phyloP scores from a whole-genome alignment of 2,329 filamentous ascomycete species.

The Annulohypoxylon truncatum region DNA sequence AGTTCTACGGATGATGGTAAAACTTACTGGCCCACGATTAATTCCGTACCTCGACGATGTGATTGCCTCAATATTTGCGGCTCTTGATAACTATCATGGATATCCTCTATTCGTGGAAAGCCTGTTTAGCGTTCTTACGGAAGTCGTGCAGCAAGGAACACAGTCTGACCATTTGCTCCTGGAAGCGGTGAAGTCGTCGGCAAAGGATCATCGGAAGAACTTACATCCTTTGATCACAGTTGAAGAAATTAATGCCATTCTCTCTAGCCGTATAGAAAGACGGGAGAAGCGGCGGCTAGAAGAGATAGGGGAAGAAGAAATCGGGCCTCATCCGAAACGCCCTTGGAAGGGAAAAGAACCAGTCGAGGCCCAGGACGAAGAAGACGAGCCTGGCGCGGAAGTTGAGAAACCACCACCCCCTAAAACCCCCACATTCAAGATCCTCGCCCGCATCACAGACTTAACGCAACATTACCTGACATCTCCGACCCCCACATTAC shows the following conservation, averaged over 20 bases:
- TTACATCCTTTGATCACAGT: conserved; percentile 52
- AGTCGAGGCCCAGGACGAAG: conserved; percentile 50
- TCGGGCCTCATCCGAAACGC: conserved; percentile 50
- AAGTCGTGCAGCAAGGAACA: conserved; percentile 84
- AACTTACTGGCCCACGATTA: conserved; percentile 81
- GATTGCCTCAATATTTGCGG: conserved; percentile 89
- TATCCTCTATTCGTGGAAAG: conserved; percentile 88
- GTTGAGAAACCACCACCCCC: conserved; percentile 67
- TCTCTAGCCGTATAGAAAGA: conserved; percentile 71
- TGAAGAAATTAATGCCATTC: conserved; percentile 63
- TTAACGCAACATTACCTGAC: conserved; percentile 93
- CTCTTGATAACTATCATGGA: conserved; percentile 94
- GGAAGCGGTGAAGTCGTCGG: conserved; percentile 53
- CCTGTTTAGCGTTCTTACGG: conserved; percentile 83
- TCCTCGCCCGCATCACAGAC: conserved; percentile 83
- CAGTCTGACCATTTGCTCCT: conserved; percentile 65
- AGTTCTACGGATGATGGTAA: conserved; percentile 94
- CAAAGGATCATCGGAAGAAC: conserved; percentile 58
- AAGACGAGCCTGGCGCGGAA: conserved; percentile 51
- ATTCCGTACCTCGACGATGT: conserved; percentile 93
- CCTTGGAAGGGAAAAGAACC: conserved; percentile 52
- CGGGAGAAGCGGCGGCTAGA: conserved; percentile 47
- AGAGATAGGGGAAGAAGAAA: conserved; percentile 50
- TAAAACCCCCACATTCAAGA: conserved; percentile 82
- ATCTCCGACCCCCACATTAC: conserved; percentile 81